Base-by-base conservation (phyloP, 2,329 filamentous ascomycete species). In the Aspergillus hortae region DNA sequence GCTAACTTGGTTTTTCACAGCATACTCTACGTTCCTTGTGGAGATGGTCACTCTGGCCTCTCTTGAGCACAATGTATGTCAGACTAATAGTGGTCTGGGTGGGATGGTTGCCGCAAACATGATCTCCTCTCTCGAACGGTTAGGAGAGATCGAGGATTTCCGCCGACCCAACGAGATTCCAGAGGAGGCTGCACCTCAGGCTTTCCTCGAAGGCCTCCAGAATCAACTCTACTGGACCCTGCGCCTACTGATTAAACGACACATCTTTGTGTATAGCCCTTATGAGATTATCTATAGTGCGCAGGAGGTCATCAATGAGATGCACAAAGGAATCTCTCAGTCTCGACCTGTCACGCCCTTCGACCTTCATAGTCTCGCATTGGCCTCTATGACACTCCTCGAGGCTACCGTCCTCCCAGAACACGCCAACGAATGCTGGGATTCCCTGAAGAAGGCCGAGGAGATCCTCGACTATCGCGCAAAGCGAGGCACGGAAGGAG, bases 361-460 rank as follows among this genome's bases (percentile, higher is more conserved):
- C 46, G 72, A 75, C 48, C 54, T 73, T 23, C 72, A 74, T 55
- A 71, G 70, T 43, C 54, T 75, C 15, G 68, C 70, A 5, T 56
- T 75, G 30, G 70, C 71, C 15, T 64, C 70, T 7, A 70, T 75
- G 62, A 75, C 72, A 30, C 66, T 75, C 6, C 65, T 75, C 2
- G 73, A 75, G 52, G 65, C 71, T 3, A 72, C 70, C 5, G 71
- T 74, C 25, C 61, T 74, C 32, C 70, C 71, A 4, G 70, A 72
- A 41, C 58, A 69, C 43, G 55, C 67, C 2, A 65, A 60, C 43
- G 66, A 74, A 48, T 74, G 71, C 55, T 74, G 72, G 70, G 61
- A 65, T 5, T 53, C 64, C 0, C 66, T 86, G n/a, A 70, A 75
- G 25, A 77, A 77, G 47, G 78, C 81, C 4, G 77, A 81, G 48